These are phyloP conservation scores for Metarhizium robertsii DNA, from an alignment of 2,329 filamentous ascomycete genomes.

Conservation along the genomic window DNA sequence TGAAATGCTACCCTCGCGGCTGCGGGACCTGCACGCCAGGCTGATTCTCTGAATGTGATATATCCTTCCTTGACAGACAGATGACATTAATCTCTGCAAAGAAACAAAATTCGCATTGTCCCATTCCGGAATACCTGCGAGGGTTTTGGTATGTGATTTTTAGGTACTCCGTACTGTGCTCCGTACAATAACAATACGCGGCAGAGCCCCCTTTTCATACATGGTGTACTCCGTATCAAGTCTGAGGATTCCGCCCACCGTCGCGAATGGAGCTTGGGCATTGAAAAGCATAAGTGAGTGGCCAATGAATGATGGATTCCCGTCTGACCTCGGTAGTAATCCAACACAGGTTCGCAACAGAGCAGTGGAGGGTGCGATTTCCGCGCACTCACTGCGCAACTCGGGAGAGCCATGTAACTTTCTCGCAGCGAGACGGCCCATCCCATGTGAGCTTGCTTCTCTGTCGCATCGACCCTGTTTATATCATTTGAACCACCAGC, in stretches of 20 bases:
- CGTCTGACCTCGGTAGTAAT: too few relatives aligned
- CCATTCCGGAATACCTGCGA: not conserved
- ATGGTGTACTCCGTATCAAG: not conserved
- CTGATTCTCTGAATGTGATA: not conserved
- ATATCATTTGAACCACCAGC: too few relatives aligned
- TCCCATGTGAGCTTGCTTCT: too few relatives aligned
- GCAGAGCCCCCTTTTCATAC: not conserved
- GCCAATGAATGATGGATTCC: too few relatives aligned
- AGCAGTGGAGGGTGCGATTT: not conserved
- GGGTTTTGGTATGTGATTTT: too few relatives aligned
- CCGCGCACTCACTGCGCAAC: too few relatives aligned
- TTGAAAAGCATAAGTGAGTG: not conserved
- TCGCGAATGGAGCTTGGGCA: not conserved
- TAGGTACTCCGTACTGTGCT: too few relatives aligned
- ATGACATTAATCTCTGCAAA: not conserved
- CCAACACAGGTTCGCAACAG: too few relatives aligned
- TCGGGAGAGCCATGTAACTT: too few relatives aligned
- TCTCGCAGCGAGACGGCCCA: too few relatives aligned
- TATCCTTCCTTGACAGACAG: not conserved
- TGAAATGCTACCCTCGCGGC: not conserved
- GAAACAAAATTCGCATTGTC: not conserved
- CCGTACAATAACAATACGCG: not conserved
- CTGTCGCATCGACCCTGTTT: too few relatives aligned
- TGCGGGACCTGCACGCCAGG: not conserved
- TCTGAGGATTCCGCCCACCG: not conserved